Evolutionary conservation across 164 flowering plant genomes (phyloP).

Genomic region (Saururus chinensis): DNA sequence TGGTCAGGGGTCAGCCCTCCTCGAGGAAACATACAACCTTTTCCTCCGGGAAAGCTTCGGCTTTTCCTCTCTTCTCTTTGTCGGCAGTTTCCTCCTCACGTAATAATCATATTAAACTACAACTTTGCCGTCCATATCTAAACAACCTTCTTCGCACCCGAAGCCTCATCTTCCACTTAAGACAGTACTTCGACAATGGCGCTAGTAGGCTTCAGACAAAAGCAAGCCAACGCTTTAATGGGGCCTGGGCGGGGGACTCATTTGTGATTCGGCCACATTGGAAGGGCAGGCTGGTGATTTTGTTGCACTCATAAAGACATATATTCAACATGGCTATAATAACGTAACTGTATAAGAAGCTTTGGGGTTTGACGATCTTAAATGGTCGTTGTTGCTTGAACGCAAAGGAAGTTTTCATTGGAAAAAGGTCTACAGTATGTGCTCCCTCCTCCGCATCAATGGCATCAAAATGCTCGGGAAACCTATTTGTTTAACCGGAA

Average conservation of each 20-base stretch:
- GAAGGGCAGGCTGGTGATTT: too few species aligned
- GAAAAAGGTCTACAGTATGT: conserved; percentile 19
- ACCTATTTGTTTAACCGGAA: conserved; percentile 14
- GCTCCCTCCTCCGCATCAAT: conserved; percentile 16
- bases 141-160: neutral
- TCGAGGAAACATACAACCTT: neutral
- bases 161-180: neutral
- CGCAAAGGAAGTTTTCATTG: conserved; percentile 23
- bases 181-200: too few species aligned
- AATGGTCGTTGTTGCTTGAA: conserved; percentile 11
- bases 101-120: neutral
- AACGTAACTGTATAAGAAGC: neutral
- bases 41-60: neutral
- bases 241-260: neutral
- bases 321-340: neutral
- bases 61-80: neutral
- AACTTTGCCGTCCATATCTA: neutral
- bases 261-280: neutral
- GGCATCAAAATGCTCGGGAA: conserved; percentile 9
- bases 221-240: neutral
- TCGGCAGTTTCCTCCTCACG: neutral
- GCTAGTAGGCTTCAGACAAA: too few species aligned
- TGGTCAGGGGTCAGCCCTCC: neutral
- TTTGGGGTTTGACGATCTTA: conserved; percentile 6
- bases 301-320: neutral